A percentile compares a stretch with the other conserved stretches of the same genome.
These are phyloP conservation scores for Boeremia lycopersici DNA, from an alignment of 2,329 filamentous ascomycete genomes.

Conservation along the genomic window DNA sequence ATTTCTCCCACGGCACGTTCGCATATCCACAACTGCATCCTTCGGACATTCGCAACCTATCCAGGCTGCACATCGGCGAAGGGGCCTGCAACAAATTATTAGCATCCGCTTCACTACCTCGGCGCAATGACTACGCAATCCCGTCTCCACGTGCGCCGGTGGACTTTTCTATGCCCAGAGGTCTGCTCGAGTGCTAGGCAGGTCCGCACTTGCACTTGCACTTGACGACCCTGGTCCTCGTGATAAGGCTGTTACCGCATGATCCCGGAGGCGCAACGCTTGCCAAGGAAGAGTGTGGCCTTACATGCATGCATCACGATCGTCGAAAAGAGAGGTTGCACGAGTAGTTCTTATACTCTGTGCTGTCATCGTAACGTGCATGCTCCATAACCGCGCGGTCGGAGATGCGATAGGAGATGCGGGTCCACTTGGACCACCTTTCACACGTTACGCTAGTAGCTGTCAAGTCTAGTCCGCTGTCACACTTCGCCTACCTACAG, in stretches of 20 bases:
- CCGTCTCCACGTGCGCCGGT: not conserved
- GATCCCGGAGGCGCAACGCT: not conserved
- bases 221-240: not conserved
- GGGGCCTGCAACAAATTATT: not conserved
- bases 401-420: not conserved
- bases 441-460: slow-evolving; percentile 1
- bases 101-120: not conserved
- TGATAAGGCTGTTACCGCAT: not conserved
- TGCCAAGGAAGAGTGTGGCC: not conserved
- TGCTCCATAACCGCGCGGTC: not conserved
- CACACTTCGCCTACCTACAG: slow-evolving; percentile 2
- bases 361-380: not conserved
- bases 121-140: not conserved
- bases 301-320: slow-evolving; percentile 2
- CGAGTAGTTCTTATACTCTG: not conserved
- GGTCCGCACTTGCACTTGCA: not conserved
- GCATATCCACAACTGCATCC: not conserved
- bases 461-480: not conserved
- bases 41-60: not conserved
- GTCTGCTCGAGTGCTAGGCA: not conserved
- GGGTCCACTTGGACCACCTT: slow-evolving; percentile 1
- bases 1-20: not conserved
- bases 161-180: not conserved
- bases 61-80: not conserved
- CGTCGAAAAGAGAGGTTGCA: not conserved